Percentiles rank a stretch among this genome's conserved stretches.
Conservation (phyloP, 306 rosid species). For the Carpinus viminea region DNA sequence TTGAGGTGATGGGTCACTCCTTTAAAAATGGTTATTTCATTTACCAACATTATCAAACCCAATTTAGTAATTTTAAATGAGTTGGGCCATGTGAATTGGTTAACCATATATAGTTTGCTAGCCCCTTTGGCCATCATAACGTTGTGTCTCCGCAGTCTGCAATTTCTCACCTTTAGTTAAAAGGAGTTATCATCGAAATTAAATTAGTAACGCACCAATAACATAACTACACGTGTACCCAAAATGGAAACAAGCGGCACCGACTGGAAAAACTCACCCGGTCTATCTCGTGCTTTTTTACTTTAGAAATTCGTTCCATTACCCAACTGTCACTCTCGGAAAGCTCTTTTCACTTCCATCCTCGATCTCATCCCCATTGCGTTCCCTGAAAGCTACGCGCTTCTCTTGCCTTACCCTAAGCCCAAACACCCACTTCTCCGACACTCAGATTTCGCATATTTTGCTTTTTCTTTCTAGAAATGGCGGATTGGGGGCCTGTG, state of each 20-base stretch:
- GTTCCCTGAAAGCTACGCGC: conserved; percentile 14
- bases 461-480: conserved; percentile 12
- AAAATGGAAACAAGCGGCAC: neutral
- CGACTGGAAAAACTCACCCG: neutral
- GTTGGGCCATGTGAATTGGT: too few species aligned
- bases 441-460: neutral
- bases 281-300: neutral
- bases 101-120: too few species aligned
- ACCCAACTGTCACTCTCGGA: conserved; percentile 21
- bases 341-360: conserved; percentile 1
- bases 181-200: too few species aligned
- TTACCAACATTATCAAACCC: too few species aligned
- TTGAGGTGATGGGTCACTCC: too few species aligned
- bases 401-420: neutral
- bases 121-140: too few species aligned
- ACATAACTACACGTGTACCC: neutral
- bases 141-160: too few species aligned
- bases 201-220: too few species aligned
- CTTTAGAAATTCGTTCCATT: conserved; percentile 15
- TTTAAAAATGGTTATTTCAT: too few species aligned
- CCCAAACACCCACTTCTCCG: neutral
- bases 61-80: too few species aligned
- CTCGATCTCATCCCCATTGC: neutral
- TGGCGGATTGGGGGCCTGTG: conserved; percentile 99
- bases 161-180: too few species aligned